Conservation (phyloP, 495 filamentous ascomycete species). For the Hypomontagnella monticulosa region DNA sequence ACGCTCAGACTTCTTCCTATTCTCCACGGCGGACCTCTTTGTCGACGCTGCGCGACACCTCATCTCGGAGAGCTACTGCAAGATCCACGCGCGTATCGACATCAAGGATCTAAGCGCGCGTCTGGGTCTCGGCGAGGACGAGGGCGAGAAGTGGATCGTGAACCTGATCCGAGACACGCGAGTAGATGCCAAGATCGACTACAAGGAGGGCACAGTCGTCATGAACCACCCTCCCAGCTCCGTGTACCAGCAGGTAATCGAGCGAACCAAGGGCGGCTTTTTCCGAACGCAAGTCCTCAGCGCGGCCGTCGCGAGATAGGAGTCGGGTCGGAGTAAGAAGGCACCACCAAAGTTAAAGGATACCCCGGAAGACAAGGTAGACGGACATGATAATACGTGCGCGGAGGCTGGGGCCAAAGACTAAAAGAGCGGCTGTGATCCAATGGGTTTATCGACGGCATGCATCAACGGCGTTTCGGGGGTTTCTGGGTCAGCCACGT, state of each 20-base stretch:
- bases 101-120: slow-evolving; percentile 94
- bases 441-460: slow-evolving; percentile 28
- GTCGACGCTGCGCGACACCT: slow-evolving; percentile 94
- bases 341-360: slow-evolving; percentile 28
- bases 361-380: slow-evolving; percentile 33
- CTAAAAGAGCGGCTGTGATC: slow-evolving; percentile 6
- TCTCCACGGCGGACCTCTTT: slow-evolving; percentile 83
- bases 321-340: background rate
- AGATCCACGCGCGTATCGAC: slow-evolving; percentile 98
- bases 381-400: slow-evolving; percentile 21
- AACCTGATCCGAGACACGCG: slow-evolving; percentile 97
- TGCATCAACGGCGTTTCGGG: slow-evolving; percentile 48
- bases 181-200: slow-evolving; percentile 98
- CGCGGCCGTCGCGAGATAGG: slow-evolving; percentile 56
- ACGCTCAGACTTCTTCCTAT: slow-evolving; percentile 94
- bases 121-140: slow-evolving; percentile 87
- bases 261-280: slow-evolving; percentile 94
- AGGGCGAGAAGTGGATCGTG: slow-evolving; percentile 99
- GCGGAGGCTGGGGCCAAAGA: slow-evolving; percentile 16
- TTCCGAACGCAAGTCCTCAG: slow-evolving; percentile 84
- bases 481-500: slow-evolving; percentile 39
- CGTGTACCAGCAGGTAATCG: slow-evolving; percentile 98
- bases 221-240: slow-evolving; percentile 99
- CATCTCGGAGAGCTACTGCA: slow-evolving; percentile 98
- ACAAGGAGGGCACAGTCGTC: slow-evolving; percentile 96